Conservation (phyloP, 805 yeast genomes). For the Hemisphaericaspora nanyangensis region DNA sequence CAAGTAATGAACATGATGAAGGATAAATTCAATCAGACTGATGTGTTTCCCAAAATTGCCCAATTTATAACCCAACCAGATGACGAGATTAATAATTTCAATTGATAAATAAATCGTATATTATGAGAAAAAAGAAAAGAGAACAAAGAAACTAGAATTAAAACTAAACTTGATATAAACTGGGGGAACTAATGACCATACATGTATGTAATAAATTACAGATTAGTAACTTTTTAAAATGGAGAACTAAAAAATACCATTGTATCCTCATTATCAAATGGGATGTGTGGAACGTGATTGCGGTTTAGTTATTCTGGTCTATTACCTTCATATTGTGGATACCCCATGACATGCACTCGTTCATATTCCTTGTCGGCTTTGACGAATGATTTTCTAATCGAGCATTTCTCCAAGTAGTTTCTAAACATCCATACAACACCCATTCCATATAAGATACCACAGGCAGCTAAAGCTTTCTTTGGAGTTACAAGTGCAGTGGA, state of each 20-base stretch:
- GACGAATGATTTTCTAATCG: constrained; percentile 27
- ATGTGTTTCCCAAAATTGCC: constrained; percentile 22
- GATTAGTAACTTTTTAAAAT: no score
- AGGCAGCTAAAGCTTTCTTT: constrained; percentile 25
- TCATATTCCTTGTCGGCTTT: constrained; percentile 26
- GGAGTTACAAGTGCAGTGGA: constrained; percentile 10
- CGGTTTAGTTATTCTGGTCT: not conserved
- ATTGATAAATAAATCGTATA: no score
- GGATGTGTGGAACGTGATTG: not conserved
- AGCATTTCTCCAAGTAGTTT: constrained; percentile 26
- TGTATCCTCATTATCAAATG: not conserved
- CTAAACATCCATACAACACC: constrained; percentile 32
- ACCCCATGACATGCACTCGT: constrained; percentile 12
- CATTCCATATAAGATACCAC: constrained; percentile 29
- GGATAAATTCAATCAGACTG: constrained; percentile 19
- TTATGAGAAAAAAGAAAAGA: no score
- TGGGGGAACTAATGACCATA: no score
- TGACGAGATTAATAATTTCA: no score
- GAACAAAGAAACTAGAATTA: no score
- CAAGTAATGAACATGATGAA: constrained; percentile 26
- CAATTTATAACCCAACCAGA: constrained; percentile 22
- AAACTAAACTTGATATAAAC: no score
- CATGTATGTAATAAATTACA: no score
- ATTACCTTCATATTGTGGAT: constrained; percentile 9
- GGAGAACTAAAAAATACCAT: not conserved